phyloP scores from a whole-genome alignment of 768 basidiomycete species.

The Kwoniella europaea region DNA sequence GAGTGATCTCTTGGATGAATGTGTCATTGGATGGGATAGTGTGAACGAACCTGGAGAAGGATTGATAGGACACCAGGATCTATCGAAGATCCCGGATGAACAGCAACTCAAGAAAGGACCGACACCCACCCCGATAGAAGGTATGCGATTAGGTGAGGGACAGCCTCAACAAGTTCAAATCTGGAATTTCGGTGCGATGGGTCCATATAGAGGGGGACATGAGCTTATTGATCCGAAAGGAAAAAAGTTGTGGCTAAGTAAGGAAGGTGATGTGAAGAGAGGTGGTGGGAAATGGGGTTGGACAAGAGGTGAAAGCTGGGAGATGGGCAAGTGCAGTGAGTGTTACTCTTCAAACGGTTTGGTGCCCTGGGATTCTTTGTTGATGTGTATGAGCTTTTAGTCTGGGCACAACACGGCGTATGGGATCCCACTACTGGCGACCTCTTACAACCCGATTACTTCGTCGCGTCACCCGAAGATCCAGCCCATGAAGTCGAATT shows the following conservation, averaged over 20 bases:
- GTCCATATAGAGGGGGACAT: conserved; percentile 72
- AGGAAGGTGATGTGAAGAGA: conserved; percentile 37
- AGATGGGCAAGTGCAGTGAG: conserved; percentile 57
- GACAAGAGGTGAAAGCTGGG: conserved; percentile 61
- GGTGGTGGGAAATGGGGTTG: conserved; percentile 73
- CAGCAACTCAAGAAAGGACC: conserved; percentile 87
- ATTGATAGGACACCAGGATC: conserved; percentile 70
- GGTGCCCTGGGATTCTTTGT: background rate
- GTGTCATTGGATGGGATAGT: conserved; percentile 94
- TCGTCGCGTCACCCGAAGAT: conserved; percentile 32
- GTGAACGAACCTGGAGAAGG: conserved; percentile 95
- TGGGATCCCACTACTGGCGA: conserved; percentile 46
- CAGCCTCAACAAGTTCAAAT: conserved; percentile 73
- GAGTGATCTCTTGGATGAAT: conserved; percentile 76
- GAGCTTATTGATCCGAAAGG: conserved; percentile 83
- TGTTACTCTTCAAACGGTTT: background rate
- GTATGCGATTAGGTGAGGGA: conserved; percentile 86
- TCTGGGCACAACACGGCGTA: conserved; percentile 58
- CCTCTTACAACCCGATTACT: conserved; percentile 49
- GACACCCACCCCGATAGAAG: conserved; percentile 80
- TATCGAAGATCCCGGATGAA: conserved; percentile 67
- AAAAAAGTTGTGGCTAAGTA: conserved; percentile 40
- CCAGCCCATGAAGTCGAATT: conserved; percentile 36
- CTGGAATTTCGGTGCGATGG: conserved; percentile 78
- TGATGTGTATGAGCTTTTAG: conserved; percentile 16